Base-by-base conservation (phyloP, 768 basidiomycete genomes). In the Suillus subalutaceus region DNA sequence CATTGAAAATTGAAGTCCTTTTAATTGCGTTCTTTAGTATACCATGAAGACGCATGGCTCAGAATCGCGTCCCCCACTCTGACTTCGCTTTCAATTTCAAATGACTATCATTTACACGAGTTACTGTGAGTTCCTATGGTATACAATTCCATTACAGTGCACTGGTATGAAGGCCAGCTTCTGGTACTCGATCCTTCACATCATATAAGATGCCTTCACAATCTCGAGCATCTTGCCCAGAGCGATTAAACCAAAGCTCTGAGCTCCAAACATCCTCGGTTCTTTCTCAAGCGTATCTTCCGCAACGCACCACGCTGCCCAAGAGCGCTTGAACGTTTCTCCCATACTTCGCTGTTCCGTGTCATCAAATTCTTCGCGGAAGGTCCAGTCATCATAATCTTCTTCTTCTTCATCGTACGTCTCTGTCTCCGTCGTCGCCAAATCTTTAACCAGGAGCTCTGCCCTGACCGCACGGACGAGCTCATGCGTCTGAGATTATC, bases 181-280 rank as follows among this genome's bases (percentile, higher is more conserved):
- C 40, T 20, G 38, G 16, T 18, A 9, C 57, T 40, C 23, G 20
- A 60, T 43, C 26, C 26, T 13, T 60, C 23, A 60, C 59, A 26
- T 59, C 13, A 30, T 6, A 43, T 10, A 26, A 8, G 71, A 71
- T 15, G 69, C 79, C 60, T 80, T 82, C 32, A 81, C 62, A 38
- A 79, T 65, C n/a, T 84, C 82, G 63, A 85, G 70, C 72, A 85
- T 77, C 30, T 74, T 70, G 9, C 80, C 80, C 68, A 85, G 60
- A 26, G 82, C 83, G n/a, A 85, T 74, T 64, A 82, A 65, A 15
- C 84, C 83, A 57, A 85, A 85, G 68, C 81, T 82, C 66, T 79
- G 78, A 7, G 80, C 72, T 1, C 84, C 84, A 66, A 79, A 85
- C 56, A 62, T 62, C 4, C 32, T 66, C 18, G 73, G 68, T n/a